Evolutionary conservation across 1,284 basidiomycete genomes (phyloP), one percentile per base, ranked within the genome.

Genomic region (Cryptococcus sp.): DNA sequence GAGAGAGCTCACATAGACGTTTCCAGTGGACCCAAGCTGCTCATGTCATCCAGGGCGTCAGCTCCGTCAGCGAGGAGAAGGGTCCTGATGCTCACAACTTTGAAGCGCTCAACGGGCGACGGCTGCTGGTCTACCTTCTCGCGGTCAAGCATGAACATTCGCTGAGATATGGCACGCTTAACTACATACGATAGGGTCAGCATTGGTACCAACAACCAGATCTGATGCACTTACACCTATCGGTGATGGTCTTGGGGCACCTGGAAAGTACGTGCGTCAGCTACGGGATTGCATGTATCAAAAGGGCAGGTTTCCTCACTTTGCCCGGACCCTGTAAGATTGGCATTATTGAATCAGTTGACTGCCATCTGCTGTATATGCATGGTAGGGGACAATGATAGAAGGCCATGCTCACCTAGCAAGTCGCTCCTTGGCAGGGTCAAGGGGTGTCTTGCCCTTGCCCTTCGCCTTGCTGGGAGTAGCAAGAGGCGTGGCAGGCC

Each of bases 11-110:
- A 71, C 69, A 45, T 71, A 71, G 20, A 71, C 67, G 50, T 71
- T 71, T 0, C 68, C 68, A 1, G 68, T 70, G 7, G 69, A 71
- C 13, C 69, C 69, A 48, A 71, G 69, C 69, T 70, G 37, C 4
- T 20, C 36, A 20, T 9, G 12, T 21, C 28, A 4, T 9, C 28
- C 5, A 9, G 4, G 28, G 5, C 18, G 35, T 39, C 33, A 46
- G n/a, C 18, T 16, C n/a, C 39, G 12, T 50, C 40, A 21, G 42
- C 45, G 2, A n/a, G 35, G 46, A 39, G 24, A 12, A 28, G 15
- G 11, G 33, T 33, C 16, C 28, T 33, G 28, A 33, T 33, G 53
- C 68, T 60, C 20, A 69, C 69, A 8, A 71, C 66, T 43, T 67
- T 65, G 56, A 65, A 68, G 7, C 43, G 46, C 52, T 68, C 66